Evolutionary conservation across 2,329 filamentous ascomycete species (phyloP).

Genomic region (Beauveria pseudobassiana): DNA sequence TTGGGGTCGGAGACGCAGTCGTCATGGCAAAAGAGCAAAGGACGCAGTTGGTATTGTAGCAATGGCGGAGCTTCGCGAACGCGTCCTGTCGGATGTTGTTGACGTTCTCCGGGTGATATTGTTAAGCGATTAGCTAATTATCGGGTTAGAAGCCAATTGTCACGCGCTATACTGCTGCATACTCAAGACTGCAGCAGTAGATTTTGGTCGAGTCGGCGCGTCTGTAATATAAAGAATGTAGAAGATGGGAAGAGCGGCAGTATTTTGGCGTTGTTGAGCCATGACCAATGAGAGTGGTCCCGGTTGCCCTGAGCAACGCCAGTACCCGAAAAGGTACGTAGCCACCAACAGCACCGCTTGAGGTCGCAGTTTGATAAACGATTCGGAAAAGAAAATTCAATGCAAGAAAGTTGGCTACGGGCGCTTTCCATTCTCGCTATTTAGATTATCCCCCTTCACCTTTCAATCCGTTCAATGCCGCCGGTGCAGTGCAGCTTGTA

Average conservation of each 20-base stretch:
- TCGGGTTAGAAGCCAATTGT: not conserved
- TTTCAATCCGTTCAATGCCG: too few species aligned
- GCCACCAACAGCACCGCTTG: not conserved
- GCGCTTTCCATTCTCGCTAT: too few species aligned
- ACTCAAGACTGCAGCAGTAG: not conserved
- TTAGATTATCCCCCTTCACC: too few species aligned
- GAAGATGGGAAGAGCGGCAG: conserved; percentile 11
- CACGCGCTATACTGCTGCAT: conserved; percentile 9
- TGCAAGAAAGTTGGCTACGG: too few species aligned
- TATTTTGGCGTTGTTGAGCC: conserved; percentile 18
- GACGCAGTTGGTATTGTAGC: not conserved
- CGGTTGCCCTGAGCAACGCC: conserved; percentile 11
- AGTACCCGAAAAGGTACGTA: not conserved
- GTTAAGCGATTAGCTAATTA: conserved; percentile 1
- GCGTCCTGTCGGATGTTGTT: not conserved
- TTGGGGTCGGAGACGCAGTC: conserved; percentile 48
- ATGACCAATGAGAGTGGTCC: conserved; percentile 22
- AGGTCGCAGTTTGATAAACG: not conserved
- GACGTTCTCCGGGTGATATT: not conserved
- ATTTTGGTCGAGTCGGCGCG: not conserved
- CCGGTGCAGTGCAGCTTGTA: too few species aligned
- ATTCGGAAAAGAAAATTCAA: too few species aligned
- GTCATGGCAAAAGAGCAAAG: conserved; percentile 32
- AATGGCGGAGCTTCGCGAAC: not conserved
- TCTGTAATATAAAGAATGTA: conserved; percentile 3